Evolutionary conservation across 345 rosid genomes (phyloP).

Genomic region (Linum tenue): DNA sequence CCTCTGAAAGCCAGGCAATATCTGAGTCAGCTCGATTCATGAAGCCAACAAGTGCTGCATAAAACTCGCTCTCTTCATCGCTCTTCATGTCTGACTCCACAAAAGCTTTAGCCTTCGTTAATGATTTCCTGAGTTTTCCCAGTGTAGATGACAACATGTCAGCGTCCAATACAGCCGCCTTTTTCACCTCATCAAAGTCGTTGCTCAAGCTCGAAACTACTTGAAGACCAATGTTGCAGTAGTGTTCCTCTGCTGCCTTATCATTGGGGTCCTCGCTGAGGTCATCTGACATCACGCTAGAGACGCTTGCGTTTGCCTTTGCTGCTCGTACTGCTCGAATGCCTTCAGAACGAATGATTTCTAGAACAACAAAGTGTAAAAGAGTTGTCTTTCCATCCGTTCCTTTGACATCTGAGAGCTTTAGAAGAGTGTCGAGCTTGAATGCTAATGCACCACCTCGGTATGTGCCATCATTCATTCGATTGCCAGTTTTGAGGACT

Average conservation of each 20-base stretch:
- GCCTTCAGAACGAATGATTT: constrained; percentile 92
- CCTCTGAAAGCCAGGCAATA: constrained; percentile 35
- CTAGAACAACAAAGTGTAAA: constrained; percentile 77
- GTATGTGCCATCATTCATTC: constrained; percentile 89
- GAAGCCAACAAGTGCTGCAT: constrained; percentile 33
- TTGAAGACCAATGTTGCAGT: constrained; percentile 50
- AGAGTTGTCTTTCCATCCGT: constrained; percentile 88
- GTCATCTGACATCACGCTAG: constrained; percentile 49
- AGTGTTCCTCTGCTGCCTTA: constrained; percentile 33
- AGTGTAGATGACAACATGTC: constrained; percentile 43
- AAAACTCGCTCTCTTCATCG: constrained; percentile 43
- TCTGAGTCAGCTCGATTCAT: constrained; percentile 46
- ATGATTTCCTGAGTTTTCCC: constrained; percentile 35
- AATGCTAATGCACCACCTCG: constrained; percentile 92
- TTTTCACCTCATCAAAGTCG: constrained; percentile 73
- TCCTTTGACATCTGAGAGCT: constrained; percentile 88
- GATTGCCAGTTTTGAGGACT: constrained; percentile 88
- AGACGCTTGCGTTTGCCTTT: constrained; percentile 38
- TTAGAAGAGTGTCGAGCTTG: constrained; percentile 81
- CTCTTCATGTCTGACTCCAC: constrained; percentile 31
- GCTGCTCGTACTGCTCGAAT: constrained; percentile 46
- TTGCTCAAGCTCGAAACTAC: constrained; percentile 59
- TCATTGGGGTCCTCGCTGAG: constrained; percentile 23
- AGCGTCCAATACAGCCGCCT: constrained; percentile 61
- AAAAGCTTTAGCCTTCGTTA: constrained; percentile 41